phyloP scores from a whole-genome alignment of 2,329 filamentous ascomycete genomes.

The Talaromyces sp. region DNA sequence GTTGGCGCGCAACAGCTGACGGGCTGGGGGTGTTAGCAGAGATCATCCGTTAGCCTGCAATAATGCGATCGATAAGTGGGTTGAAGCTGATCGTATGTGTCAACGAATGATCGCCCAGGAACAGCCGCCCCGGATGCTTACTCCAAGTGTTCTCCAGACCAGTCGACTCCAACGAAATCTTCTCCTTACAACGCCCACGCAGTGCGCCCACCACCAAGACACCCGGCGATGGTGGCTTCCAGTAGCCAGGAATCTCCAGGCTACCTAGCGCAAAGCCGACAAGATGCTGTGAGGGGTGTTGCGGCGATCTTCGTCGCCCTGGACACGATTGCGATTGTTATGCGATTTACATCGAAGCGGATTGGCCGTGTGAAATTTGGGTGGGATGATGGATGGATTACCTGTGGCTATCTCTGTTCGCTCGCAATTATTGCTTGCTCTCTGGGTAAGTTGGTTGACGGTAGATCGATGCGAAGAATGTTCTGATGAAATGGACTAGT shows the following conservation, averaged over 20 bases:
- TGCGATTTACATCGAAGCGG: background rate
- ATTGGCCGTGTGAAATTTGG: background rate
- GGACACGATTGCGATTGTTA: background rate
- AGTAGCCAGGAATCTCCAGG: background rate
- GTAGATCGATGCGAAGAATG: background rate
- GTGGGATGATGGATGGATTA: background rate
- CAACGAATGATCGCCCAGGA: background rate
- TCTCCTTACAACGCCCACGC: background rate
- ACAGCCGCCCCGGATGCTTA: background rate
- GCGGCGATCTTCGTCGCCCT: background rate
- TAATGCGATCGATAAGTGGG: background rate
- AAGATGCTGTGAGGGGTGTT: background rate
- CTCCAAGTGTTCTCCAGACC: background rate
- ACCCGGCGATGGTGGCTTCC: background rate
- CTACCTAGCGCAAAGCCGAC: background rate
- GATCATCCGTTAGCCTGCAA: background rate
- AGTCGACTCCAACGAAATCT: background rate
- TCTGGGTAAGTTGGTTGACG: background rate
- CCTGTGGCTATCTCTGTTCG: background rate
- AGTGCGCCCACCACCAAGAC: background rate
- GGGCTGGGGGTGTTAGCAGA: background rate
- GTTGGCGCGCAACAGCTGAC: background rate
- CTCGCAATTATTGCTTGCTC: background rate
- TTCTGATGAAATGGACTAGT: background rate
- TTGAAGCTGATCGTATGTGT: background rate